Base-by-base conservation (phyloP, 768 basidiomycete genomes). In the Hygrophorus pudorinus region DNA sequence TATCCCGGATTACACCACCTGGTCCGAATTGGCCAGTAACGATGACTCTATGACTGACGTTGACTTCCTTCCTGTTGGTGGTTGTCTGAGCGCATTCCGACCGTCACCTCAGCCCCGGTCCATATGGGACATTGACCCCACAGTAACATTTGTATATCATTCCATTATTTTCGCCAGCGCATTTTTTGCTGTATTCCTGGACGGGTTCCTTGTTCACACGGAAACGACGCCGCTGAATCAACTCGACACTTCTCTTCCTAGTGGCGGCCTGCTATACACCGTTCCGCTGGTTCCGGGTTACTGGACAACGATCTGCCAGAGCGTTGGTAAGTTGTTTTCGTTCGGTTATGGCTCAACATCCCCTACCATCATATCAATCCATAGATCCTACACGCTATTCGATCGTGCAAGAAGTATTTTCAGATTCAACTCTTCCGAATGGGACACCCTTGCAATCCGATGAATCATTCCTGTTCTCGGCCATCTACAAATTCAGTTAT, bases 361-460 rank as follows among this genome's bases (percentile, higher is more conserved):
- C n/a, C 17, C 11, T 24, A 18, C 11, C 42, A 14, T 9, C 16
- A 13, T 16, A 12, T n/a, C 11, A 16, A 31, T 21, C 20, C 10
- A 13, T 48, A 85, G 84, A 86, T 59, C 79, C 81, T 16, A 75
- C 79, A 3, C 60, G 71, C 44, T 85, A 73, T 58, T 75, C 72
- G 2, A 81, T 86, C 53, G 61, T 76, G 34, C 84, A 86, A 55
- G 75, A 80, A 40, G 76, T 86, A 37, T 52, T 65, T 20, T 62
- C 33, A 8, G 21, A 35, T 30, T 17, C 20, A 3, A 21, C 3
- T 18, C 42, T 17, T 12, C 8, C 28, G 18, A 33, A 10, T n/a
- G 9, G 7, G 9, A 14, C 42, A 10, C 8, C 27, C n/a, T 42
- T 34, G 18, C 31, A 65, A 45, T 62, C 65, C 37, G 57, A 62